Evolutionary conservation across 805 yeast genomes (phyloP), one percentile per base, ranked within the genome.

Genomic region (Saturnispora kantuleensis): DNA sequence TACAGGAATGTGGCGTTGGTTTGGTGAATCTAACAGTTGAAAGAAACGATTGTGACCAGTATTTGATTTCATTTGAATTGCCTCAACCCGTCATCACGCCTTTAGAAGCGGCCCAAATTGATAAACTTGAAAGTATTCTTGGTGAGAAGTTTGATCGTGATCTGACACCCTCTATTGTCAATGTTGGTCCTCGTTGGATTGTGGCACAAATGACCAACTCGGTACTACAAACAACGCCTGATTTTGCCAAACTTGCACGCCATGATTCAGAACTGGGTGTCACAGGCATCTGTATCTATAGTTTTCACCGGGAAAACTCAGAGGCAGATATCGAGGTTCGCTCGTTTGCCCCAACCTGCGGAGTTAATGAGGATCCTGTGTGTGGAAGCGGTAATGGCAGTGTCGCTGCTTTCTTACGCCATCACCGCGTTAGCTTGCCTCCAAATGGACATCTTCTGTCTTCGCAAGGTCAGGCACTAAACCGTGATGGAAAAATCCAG

Each of bases 381-480:
- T 74, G 79, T 55, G 79, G 79, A 2, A 65, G 71, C 48, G 79
- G 79, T n/a, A 62, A 68, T 2, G 59, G 47, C n/a, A 39, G 47
- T 36, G 41, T 43, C 3, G 36, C 41, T 21, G 37, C 44, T 3
- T 47, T 46, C 10, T n/a, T 41, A 15, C 35, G 35, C 8, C 11
- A 32, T 10, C 35, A 30, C 32, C 28, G 39, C 7, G 16, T 12
- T 18, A 18, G 26, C 5, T 21, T 21, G 26, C 26, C 10, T 11
- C 15, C n/a, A 18, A 15, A 10, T n/a, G 37, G 35, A 21, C 13
- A 10, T 8, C n/a, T 17, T 12, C 3, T 7, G 9, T 28, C 37
- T 15, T 29, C 21, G 17, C 44, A 41, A 35, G 44, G 44, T 6
- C 28, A 17, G 3, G 32, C 13, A 6, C 37, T 45, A 10, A 39